Percentiles rank a stretch among this genome's conserved stretches.
Evolutionary conservation across 768 basidiomycete species (phyloP).

Genomic region (Lactarius deliciosus): DNA sequence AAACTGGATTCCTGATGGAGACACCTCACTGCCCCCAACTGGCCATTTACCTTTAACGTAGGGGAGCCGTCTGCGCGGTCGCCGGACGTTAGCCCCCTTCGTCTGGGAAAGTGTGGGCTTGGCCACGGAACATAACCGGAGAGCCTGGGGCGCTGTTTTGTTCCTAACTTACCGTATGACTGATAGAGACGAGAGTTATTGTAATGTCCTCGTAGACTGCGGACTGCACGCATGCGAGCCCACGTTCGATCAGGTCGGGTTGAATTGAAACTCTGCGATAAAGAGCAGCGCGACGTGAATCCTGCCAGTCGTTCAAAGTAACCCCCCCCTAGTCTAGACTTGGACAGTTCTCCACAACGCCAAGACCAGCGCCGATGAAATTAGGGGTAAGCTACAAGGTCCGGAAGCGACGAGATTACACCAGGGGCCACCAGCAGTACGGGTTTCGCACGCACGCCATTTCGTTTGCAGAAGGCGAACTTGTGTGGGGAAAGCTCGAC

Average conservation of each 20-base stretch:
- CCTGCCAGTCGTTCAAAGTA: not conserved
- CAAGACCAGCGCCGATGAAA: not conserved
- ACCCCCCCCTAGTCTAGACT: not conserved
- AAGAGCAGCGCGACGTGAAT: not conserved
- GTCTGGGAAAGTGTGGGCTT: not conserved
- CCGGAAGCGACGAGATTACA: not conserved
- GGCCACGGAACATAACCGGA: not conserved
- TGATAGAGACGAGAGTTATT: not conserved
- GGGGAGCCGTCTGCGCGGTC: not conserved
- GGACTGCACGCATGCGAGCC: not conserved
- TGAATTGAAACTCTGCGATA: not conserved
- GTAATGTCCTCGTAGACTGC: not conserved
- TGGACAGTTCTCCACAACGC: not conserved
- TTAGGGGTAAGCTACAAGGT: not conserved
- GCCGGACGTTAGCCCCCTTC: not conserved
- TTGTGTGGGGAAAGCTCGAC: not conserved
- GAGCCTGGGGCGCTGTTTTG: not conserved
- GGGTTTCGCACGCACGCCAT: not conserved
- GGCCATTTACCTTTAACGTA: not conserved
- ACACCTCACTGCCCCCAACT: not conserved
- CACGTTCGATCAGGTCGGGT: not conserved
- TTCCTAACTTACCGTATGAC: not conserved
- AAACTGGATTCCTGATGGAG: conserved; percentile 1
- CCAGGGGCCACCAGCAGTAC: not conserved
- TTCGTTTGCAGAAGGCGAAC: not conserved